Percentiles rank a stretch among this genome's conserved stretches.
These are phyloP conservation scores for Phialocephala subalpina DNA, from an alignment of 2,329 filamentous ascomycete species.

Conservation along the genomic window DNA sequence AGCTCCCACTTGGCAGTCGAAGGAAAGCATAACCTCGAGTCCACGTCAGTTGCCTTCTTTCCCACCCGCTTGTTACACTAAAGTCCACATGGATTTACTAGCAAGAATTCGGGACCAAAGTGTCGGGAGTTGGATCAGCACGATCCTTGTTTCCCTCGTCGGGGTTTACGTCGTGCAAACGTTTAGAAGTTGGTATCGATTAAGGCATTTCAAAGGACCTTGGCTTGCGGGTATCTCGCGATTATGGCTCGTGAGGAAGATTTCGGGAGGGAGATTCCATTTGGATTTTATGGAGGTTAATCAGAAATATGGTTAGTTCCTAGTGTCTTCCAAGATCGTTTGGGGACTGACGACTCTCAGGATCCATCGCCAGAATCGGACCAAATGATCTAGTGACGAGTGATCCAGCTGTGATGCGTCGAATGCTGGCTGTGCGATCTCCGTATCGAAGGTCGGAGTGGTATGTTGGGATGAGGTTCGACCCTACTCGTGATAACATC, in stretches of 20 bases:
- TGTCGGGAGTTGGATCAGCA: not conserved
- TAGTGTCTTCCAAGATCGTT: too few species aligned
- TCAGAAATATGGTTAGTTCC: slow-evolving; percentile 34
- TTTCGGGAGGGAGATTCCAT: slow-evolving; percentile 27
- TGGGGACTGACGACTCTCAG: slow-evolving; percentile 10
- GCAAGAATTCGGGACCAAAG: not conserved
- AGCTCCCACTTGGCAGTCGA: too few species aligned
- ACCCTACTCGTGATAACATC: slow-evolving; percentile 62
- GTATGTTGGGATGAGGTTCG: slow-evolving; percentile 56
- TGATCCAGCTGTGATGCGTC: slow-evolving; percentile 32
- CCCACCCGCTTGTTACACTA: not conserved
- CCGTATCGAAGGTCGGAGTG: slow-evolving; percentile 34
- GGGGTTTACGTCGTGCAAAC: slow-evolving; percentile 11
- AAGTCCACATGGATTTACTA: not conserved
- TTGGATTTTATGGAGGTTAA: slow-evolving; percentile 26
- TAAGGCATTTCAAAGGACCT: slow-evolving; percentile 33
- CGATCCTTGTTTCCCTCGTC: not conserved
- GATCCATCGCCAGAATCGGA: slow-evolving; percentile 35
- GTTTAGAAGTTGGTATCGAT: slow-evolving; percentile 25
- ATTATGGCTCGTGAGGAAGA: slow-evolving; percentile 30
- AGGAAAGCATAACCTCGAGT: too few species aligned
- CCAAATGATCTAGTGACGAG: slow-evolving; percentile 39
- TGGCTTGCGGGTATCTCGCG: slow-evolving; percentile 28
- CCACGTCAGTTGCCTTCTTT: too few species aligned
- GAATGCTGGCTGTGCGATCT: slow-evolving; percentile 36